Conservation (phyloP, 352 stramenopile genomes). For the Phytophthora cactorum region DNA sequence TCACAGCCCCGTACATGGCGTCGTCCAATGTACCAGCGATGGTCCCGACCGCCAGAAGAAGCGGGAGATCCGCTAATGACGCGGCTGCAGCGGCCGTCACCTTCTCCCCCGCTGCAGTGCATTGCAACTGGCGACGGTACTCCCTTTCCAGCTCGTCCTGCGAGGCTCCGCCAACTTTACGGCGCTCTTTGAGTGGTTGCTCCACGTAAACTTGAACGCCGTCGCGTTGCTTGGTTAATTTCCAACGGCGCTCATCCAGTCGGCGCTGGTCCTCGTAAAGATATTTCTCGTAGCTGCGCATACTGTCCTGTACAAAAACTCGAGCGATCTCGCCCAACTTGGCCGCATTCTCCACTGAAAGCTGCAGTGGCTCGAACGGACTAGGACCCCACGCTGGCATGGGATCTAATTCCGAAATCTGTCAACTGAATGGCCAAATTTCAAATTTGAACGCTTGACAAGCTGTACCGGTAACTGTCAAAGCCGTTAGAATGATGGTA, state of each 20-base stretch:
- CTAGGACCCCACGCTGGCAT: slow-evolving; percentile 35
- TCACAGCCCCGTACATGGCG: slow-evolving; percentile 49
- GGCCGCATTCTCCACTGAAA: slow-evolving; percentile 32
- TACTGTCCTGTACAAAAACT: slow-evolving; percentile 35
- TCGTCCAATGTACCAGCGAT: slow-evolving; percentile 45
- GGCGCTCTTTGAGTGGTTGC: slow-evolving; percentile 27
- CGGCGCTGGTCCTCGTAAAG: slow-evolving; percentile 33
- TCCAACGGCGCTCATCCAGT: slow-evolving; percentile 36
- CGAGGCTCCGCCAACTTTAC: slow-evolving; percentile 19
- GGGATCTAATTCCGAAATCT: slow-evolving; percentile 3
- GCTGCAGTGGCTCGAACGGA: slow-evolving; percentile 36
- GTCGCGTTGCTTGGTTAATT: slow-evolving; percentile 34
- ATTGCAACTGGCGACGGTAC: slow-evolving; percentile 22
- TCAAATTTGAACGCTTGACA: slow-evolving; percentile 13
- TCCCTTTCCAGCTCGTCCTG: slow-evolving; percentile 35
- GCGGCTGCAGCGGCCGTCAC: slow-evolving; percentile 23
- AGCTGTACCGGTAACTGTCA: not conserved
- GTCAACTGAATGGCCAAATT: slow-evolving; percentile 14
- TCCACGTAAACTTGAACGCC: slow-evolving; percentile 38
- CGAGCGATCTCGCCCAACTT: slow-evolving; percentile 38
- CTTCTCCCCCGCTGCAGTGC: slow-evolving; percentile 13
- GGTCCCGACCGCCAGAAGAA: slow-evolving; percentile 38
- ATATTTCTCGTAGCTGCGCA: slow-evolving; percentile 39
- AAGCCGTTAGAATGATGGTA: not conserved
- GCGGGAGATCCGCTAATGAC: slow-evolving; percentile 34